phyloP scores from a whole-genome alignment of 2,329 filamentous ascomycete species.

The Shiraia sp. region DNA sequence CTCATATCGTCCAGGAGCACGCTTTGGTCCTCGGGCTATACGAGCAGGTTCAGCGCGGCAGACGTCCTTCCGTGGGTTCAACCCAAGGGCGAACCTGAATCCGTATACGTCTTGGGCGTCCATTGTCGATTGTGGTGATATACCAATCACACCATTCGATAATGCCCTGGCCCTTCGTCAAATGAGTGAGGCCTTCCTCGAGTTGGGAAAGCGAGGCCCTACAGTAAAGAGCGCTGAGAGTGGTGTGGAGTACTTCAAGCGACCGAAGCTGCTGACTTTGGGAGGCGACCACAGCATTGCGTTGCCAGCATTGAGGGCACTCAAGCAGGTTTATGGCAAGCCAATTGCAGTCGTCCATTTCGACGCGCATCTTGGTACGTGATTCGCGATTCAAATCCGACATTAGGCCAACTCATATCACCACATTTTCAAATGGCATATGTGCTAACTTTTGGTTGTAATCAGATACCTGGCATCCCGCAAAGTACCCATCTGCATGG shows the following conservation, averaged over 20 bases:
- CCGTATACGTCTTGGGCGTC: conserved; percentile 79
- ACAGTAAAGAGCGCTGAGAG: conserved; percentile 44
- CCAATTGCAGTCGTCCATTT: conserved; percentile 56
- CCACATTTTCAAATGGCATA: background rate
- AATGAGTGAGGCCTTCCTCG: conserved; percentile 79
- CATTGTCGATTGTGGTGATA: conserved; percentile 87
- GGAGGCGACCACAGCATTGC: conserved; percentile 57
- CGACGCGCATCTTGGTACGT: conserved; percentile 76
- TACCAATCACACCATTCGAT: conserved; percentile 84
- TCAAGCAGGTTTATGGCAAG: conserved; percentile 51
- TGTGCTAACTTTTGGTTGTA: background rate
- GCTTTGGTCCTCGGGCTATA: conserved; percentile 87
- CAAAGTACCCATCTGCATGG: conserved; percentile 80
- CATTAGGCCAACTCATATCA: conserved; percentile 58
- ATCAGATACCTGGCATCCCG: conserved; percentile 19
- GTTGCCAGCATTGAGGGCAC: conserved; percentile 54
- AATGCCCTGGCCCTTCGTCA: conserved; percentile 79
- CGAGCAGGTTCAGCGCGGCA: conserved; percentile 81
- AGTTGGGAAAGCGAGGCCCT: conserved; percentile 60
- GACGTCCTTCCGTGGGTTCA: conserved; percentile 78
- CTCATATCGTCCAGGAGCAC: conserved; percentile 51
- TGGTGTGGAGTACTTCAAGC: conserved; percentile 46
- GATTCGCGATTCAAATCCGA: too few species aligned
- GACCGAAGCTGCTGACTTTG: conserved; percentile 52
- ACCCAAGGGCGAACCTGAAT: conserved; percentile 79